Conservation (phyloP, 2,329 filamentous ascomycete genomes). For the Fusarium veterinarium region DNA sequence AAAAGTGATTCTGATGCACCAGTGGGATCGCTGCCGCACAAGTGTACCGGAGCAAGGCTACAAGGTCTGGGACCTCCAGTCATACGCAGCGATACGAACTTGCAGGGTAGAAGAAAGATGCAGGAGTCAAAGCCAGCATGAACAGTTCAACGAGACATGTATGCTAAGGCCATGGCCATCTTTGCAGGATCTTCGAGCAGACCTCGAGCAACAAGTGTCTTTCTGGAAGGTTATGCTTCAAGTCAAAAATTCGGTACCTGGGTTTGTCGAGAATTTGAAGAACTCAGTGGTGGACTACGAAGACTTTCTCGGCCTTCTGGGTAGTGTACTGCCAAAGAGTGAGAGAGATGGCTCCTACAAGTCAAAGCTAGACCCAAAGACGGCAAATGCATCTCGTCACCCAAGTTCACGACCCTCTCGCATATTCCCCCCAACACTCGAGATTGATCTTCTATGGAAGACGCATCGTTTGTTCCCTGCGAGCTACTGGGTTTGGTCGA, state of each 20-base stretch:
- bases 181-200: background rate
- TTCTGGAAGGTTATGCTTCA: background rate
- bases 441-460: conserved; percentile 7
- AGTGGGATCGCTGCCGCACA: conserved; percentile 1
- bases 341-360: background rate
- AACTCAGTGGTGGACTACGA: background rate
- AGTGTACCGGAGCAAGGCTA: background rate
- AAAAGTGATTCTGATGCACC: background rate
- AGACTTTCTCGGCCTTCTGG: background rate
- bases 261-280: fast-evolving
- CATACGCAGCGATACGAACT: background rate
- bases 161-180: background rate
- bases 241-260: fast-evolving
- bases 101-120: background rate
- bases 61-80: background rate
- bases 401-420: background rate
- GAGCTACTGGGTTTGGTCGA: background rate
- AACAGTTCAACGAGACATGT: background rate
- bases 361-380: background rate
- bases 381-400: fast-evolving
- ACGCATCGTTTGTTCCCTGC: background rate
- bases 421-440: background rate
- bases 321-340: background rate
- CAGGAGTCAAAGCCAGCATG: background rate
- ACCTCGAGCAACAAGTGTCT: background rate